These are phyloP conservation scores for Penicillium lividum DNA, from an alignment of 495 filamentous ascomycete species.

Conservation along the genomic window DNA sequence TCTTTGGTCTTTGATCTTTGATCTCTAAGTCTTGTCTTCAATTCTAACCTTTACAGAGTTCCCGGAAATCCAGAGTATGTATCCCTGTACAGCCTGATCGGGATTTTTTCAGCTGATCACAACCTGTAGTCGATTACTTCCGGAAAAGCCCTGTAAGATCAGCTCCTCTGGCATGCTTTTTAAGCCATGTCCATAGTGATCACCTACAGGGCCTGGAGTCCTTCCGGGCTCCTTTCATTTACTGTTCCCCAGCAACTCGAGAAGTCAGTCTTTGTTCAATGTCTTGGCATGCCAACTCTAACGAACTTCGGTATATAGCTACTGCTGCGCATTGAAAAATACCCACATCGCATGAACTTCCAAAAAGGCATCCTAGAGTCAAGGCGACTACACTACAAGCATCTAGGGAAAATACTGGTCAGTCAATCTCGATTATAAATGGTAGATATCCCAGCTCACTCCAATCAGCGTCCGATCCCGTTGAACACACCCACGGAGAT, in stretches of 20 bases:
- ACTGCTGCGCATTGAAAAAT: conserved; percentile 72
- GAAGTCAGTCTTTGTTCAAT: conserved; percentile 50
- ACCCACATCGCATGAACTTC: conserved; percentile 77
- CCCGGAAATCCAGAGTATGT: conserved; percentile 41
- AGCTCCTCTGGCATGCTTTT: conserved; percentile 80
- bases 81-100: conserved; percentile 1
- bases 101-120: neutral
- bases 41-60: conserved; percentile 34
- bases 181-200: conserved; percentile 92
- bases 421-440: conserved; percentile 13
- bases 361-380: conserved; percentile 74
- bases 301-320: conserved; percentile 37
- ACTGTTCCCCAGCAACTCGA: conserved; percentile 82
- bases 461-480: conserved; percentile 70
- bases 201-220: conserved; percentile 83
- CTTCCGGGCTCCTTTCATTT: conserved; percentile 76
- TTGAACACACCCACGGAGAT: conserved; percentile 78
- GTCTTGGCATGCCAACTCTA: neutral
- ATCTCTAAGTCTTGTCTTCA: neutral
- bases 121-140: conserved; percentile 75
- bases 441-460: neutral
- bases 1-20: neutral
- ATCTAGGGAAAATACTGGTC: conserved; percentile 69
- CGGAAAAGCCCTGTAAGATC: conserved; percentile 53
- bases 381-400: conserved; percentile 67